Evolutionary conservation across 2,329 filamentous ascomycete species (phyloP), one percentile per base, ranked within the genome.

Genomic region (Cladosporium cucumerinum): DNA sequence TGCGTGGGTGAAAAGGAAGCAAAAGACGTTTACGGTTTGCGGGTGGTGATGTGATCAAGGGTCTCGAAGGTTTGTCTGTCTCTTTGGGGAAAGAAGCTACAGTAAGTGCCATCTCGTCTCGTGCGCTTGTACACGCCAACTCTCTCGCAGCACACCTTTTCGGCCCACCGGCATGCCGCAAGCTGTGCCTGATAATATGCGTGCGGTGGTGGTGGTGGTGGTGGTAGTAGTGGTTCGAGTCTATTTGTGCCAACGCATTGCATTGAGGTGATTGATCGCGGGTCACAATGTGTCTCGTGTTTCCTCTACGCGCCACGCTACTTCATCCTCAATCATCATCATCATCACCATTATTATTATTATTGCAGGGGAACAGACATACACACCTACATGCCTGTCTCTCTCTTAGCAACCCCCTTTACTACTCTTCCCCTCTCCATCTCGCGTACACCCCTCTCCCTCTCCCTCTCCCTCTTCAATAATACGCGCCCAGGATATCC

Each of bases 401-500:
- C 39, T 21, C 23, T 46, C 39, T n/a, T 21, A 10, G 18, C 3
- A 46, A 2, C 12, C 4, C n/a, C 11, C 39, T 46, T 23, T 21
- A 43, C 36, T 43, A 16, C 34, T n/a, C 7, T 2, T n/a, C 39
- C 39, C 14, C 39, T 21, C 39, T 10, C n/a, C 5, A 21, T 21
- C 39, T 46, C n/a, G 39, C n/a, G n/a, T 46, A 12, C 39, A 46
- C 39, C 6, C n/a, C 39, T 46, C 39, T n/a, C n/a, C n/a, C n/a
- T n/a, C n/a, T n/a, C n/a, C n/a, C n/a, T n/a, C n/a, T n/a, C n/a
- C n/a, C n/a, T n/a, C n/a, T n/a, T n/a, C n/a, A n/a, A n/a, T n/a
- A n/a, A n/a, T n/a, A n/a, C n/a, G n/a, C n/a, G n/a, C 39, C 54
- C 54, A 57, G 54, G 28, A 57, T 39, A 57, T 39, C 54, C 54